These are phyloP conservation scores for Plectosphaerella cucumerina DNA, from an alignment of 2,329 filamentous ascomycete genomes.

Conservation along the genomic window DNA sequence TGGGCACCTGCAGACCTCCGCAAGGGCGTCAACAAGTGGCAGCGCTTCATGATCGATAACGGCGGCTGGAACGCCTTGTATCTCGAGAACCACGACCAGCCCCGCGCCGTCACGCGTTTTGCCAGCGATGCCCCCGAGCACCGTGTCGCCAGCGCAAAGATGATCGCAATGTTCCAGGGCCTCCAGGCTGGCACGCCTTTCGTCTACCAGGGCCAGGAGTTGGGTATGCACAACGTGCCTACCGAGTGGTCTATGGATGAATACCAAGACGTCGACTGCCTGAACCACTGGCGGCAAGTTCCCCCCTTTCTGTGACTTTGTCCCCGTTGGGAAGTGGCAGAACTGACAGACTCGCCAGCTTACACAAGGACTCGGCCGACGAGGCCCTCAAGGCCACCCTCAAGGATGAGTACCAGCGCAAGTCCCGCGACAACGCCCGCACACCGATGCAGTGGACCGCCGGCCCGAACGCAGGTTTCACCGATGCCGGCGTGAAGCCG, in stretches of 20 bases:
- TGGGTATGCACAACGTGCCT: slow-evolving; percentile 64
- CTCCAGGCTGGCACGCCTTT: slow-evolving; percentile 61
- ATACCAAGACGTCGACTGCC: slow-evolving; percentile 63
- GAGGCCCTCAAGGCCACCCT: slow-evolving; percentile 30
- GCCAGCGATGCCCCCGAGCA: slow-evolving; percentile 44
- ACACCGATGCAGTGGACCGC: slow-evolving; percentile 69
- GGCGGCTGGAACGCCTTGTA: slow-evolving; percentile 63
- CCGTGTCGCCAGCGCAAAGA: slow-evolving; percentile 49
- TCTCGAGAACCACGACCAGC: slow-evolving; percentile 64
- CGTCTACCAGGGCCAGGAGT: slow-evolving; percentile 67
- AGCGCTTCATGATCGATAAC: slow-evolving; percentile 54
- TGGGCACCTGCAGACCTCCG: slow-evolving; percentile 51
- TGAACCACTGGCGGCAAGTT: slow-evolving; percentile 45
- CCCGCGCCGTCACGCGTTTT: slow-evolving; percentile 54
- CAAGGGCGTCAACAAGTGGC: slow-evolving; percentile 51
- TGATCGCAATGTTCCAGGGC: slow-evolving; percentile 53
- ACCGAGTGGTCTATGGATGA: slow-evolving; percentile 56
- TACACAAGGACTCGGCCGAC: slow-evolving; percentile 32
- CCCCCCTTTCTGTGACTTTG: background rate
- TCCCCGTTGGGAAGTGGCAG: background rate
- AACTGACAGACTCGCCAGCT: slow-evolving; percentile 16
- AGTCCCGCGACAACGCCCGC: slow-evolving; percentile 65
- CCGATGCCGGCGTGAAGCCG: slow-evolving; percentile 42
- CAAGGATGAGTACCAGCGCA: slow-evolving; percentile 46
- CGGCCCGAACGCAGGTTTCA: slow-evolving; percentile 61